Evolutionary conservation across 2,329 filamentous ascomycete species (phyloP), one percentile per base, ranked within the genome.

Genomic region (Trichoderma sp.): DNA sequence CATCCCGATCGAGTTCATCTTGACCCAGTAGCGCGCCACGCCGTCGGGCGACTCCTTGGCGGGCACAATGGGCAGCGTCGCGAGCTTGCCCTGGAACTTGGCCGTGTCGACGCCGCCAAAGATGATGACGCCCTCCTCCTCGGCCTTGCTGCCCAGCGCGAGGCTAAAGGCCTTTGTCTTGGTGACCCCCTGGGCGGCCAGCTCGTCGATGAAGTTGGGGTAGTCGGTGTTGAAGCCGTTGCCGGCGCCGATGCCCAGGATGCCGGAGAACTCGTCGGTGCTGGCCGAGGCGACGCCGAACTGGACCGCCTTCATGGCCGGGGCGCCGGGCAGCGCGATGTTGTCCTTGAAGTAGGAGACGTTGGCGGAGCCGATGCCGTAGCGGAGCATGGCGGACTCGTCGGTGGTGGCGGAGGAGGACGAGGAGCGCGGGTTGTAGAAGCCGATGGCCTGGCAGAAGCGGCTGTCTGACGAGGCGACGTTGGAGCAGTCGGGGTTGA

Each of bases 161-260:
- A 92, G 79, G 72, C 87, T 89, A 75, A 90, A 92, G 2, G 89
- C 88, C 72, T 87, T 87, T 14, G 86, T 87, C 21, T 82, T 80
- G 37, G 89, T 91, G 43, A 86, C 74, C 27, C 85, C 86, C 70
- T 86, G 85, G 2, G 80, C 73, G 16, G 74, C 76, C 52, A 87
- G 78, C 74, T 85, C 79, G 76, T 87, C 85, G 71, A 87, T 73
- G 68, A 87, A 83, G 75, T 85, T 87, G 70, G 77, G 80, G 74
- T 87, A 87, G 10, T 72, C 74, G 2, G 81, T 83, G 31, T 82
- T 85, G 63, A 81, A 72, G 43, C 82, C 83, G 14, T 79, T 27
- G 3, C 87, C 83, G 76, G 92, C 92, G 29, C 92, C 92, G 68
- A 96, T 90, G 27, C 93, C 93, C 24, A 96, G 79, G 58, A 96